Evolutionary conservation across 2,329 filamentous ascomycete genomes (phyloP).

Genomic region (Aspergillus arachidicola): DNA sequence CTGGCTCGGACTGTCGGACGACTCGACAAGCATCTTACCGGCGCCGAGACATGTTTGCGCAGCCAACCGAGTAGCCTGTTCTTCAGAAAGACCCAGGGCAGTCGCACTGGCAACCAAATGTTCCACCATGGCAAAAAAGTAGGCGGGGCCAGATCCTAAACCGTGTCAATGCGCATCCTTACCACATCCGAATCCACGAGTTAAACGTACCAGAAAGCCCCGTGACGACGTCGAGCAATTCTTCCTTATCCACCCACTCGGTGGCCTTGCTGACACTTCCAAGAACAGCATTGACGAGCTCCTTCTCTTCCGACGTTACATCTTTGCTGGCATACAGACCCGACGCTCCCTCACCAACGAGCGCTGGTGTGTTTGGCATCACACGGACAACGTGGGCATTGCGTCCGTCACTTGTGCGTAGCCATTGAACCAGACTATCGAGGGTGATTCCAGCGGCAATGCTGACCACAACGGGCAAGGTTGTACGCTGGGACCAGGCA

Average conservation of each 20-base stretch:
- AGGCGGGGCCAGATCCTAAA: slow-evolving; percentile 38
- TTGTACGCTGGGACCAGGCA: slow-evolving; percentile 27
- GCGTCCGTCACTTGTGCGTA: slow-evolving; percentile 27
- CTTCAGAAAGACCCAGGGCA: slow-evolving; percentile 32
- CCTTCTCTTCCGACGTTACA: slow-evolving; percentile 32
- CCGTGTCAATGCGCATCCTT: neutral
- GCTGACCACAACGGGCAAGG: slow-evolving; percentile 35
- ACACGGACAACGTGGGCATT: slow-evolving; percentile 35
- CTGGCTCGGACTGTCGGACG: slow-evolving; percentile 32
- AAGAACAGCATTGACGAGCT: slow-evolving; percentile 32
- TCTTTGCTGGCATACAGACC: slow-evolving; percentile 31
- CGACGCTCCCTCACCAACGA: slow-evolving; percentile 37
- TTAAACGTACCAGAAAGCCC: slow-evolving; percentile 34
- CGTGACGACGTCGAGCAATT: slow-evolving; percentile 39
- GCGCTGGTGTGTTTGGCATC: slow-evolving; percentile 40
- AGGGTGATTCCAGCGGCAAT: slow-evolving; percentile 40
- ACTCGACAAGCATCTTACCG: slow-evolving; percentile 38
- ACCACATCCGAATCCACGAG: neutral
- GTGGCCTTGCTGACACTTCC: slow-evolving; percentile 36
- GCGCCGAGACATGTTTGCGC: slow-evolving; percentile 39
- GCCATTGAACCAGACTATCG: slow-evolving; percentile 32
- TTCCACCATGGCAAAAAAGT: slow-evolving; percentile 42
- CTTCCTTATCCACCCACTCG: slow-evolving; percentile 39
- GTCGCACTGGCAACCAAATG: slow-evolving; percentile 37
- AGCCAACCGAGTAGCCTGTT: slow-evolving; percentile 38